Evolutionary conservation across 2,329 filamentous ascomycete species (phyloP).

Genomic region (Talaromyces verruculosus): DNA sequence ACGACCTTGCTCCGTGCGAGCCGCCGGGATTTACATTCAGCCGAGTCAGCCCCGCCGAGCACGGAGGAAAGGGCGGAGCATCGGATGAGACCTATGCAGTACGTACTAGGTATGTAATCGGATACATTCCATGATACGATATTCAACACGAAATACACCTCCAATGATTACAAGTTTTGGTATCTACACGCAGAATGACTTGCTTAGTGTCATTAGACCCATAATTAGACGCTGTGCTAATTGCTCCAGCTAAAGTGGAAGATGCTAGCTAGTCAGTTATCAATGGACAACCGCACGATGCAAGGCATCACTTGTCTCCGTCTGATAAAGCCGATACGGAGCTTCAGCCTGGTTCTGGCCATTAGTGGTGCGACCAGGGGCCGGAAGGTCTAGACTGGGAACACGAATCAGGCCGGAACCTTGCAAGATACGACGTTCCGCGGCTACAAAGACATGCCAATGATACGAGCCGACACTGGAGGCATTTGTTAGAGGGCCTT

Average conservation of each 20-base stretch:
- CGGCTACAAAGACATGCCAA: not conserved
- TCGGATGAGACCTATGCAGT: not conserved
- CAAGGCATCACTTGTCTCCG: not conserved
- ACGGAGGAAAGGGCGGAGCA: constrained; percentile 9
- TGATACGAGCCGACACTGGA: not conserved
- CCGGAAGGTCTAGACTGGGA: not conserved
- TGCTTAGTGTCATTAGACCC: not conserved
- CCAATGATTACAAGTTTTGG: not conserved
- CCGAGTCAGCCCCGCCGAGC: not conserved
- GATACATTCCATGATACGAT: not conserved
- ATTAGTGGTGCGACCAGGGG: not conserved
- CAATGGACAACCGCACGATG: not conserved
- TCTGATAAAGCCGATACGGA: not conserved
- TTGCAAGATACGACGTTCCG: not conserved
- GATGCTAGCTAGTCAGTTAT: not conserved
- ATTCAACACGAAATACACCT: not conserved
- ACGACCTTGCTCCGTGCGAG: not conserved
- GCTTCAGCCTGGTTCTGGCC: not conserved
- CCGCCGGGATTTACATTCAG: not conserved
- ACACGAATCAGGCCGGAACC: not conserved
- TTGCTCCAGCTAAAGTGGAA: not conserved
- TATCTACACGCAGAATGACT: not conserved
- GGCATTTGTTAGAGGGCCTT: not conserved
- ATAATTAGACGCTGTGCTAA: not conserved
- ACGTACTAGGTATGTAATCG: no score